Base-by-base conservation (phyloP, 768 basidiomycete genomes). In the Auricularia heimuer region DNA sequence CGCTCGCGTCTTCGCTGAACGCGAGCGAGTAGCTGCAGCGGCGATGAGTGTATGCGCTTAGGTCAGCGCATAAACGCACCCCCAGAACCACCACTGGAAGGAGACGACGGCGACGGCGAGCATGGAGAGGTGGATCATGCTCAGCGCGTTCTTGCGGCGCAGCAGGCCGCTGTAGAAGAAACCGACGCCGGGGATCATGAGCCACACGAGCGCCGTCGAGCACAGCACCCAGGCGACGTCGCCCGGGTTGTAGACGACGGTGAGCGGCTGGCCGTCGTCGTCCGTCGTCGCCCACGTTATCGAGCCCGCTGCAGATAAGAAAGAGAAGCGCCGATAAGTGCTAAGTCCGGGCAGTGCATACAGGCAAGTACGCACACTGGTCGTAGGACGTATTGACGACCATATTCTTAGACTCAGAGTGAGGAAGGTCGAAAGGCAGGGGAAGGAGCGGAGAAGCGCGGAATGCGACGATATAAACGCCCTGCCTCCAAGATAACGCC, bases 31-130 rank as follows among this genome's bases (percentile, higher is more conserved):
- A 98, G 2, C 39, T 72, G 73, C 58, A 3, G 0, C 3, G 16
- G 11, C 3, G 1, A 3, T 2, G 1, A 36, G 4, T 3, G 11
- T 42, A 39, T 34, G 47, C 14, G 33, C 4, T 36, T 2, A 61
- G 70, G 66, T 42, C 71, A 67, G 39, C 39, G 39, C 39, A 14
- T 7, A 4, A 3, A 42, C 39, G 39, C 8, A 42, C 39, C 95
- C 95, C 95, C 95, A 97, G 81, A 96, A 94, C 80, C 93, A 94
- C 93, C 93, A 95, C 88, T 94, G 67, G 16, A 66, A 66, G 37
- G 7, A 45, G 39, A 93, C 90, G 69, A 90, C 82, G 0, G 87
- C 94, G 12, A 94, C 71, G 0, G 84, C 83, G 69, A 88, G 82
- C 82, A 94, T 86, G 64, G 85, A 85, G 18, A 89, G 82, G 73